phyloP scores from a whole-genome alignment of 176 grass and related monocot species.

The Oryza coarctata region DNA sequence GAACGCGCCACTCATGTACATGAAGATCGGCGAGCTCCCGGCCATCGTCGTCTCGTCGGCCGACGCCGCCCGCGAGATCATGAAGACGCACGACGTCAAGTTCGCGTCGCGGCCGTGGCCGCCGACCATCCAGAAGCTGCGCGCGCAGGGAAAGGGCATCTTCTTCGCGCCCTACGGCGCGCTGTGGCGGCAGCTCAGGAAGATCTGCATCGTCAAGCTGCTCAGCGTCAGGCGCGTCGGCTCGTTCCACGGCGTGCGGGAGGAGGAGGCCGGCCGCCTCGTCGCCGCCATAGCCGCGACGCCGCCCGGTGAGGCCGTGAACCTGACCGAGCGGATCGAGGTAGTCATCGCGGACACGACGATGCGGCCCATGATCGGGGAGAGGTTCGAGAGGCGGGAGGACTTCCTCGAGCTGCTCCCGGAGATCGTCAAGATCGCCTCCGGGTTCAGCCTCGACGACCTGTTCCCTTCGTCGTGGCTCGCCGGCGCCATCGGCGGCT shows the following conservation, averaged over 20 bases:
- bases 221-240: slow-evolving; percentile 41
- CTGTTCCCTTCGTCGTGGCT: slow-evolving; percentile 36
- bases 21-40: slow-evolving; percentile 32
- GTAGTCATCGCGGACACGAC: slow-evolving; percentile 9
- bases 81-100: slow-evolving; percentile 38
- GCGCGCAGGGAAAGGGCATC: not conserved
- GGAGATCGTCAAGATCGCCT: not conserved
- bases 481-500: not conserved
- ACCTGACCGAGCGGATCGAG: slow-evolving; percentile 30
- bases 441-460: slow-evolving; percentile 16
- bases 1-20: slow-evolving; percentile 21
- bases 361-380: slow-evolving; percentile 34
- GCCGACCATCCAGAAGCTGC: not conserved
- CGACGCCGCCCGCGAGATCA: slow-evolving; percentile 30
- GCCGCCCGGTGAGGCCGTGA: not conserved
- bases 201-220: slow-evolving; percentile 25
- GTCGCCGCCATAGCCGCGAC: not conserved
- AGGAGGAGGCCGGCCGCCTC: slow-evolving; percentile 40
- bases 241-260: slow-evolving; percentile 35
- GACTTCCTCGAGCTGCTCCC: not conserved
- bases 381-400: slow-evolving; percentile 14
- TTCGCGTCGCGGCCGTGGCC: slow-evolving; percentile 31
- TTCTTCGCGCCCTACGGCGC: slow-evolving; percentile 23
- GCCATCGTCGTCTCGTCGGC: slow-evolving; percentile 28
- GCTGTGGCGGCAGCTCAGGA: slow-evolving; percentile 39